Conservation (phyloP, 2,329 filamentous ascomycete species). For the Phoma herbarum region DNA sequence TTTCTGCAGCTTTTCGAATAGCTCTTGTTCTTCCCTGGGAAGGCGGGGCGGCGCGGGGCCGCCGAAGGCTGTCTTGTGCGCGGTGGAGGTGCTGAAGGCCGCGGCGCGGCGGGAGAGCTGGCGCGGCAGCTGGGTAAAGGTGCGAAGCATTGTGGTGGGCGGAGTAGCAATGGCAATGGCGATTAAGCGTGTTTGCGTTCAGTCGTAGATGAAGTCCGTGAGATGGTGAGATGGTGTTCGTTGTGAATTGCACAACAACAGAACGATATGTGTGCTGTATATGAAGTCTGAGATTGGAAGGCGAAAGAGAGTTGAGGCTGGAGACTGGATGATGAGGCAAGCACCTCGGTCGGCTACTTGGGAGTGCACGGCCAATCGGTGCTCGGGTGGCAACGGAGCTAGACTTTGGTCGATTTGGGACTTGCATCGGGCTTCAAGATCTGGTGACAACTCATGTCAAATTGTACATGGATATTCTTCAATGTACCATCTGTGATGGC, state of each 20-base stretch:
- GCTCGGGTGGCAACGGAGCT: constrained; percentile 31
- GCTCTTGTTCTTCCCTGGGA: constrained; percentile 85
- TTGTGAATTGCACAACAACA: too few relatives aligned
- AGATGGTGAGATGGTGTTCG: too few relatives aligned
- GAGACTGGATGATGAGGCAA: constrained; percentile 10
- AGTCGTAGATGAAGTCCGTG: background rate
- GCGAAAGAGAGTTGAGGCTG: constrained; percentile 3
- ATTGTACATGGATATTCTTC: too few relatives aligned
- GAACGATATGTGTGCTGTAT: background rate
- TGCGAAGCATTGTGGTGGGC: constrained; percentile 29
- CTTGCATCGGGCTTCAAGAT: background rate
- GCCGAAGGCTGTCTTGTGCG: constrained; percentile 33
- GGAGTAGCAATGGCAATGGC: background rate
- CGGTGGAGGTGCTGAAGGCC: constrained; percentile 24
- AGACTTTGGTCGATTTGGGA: background rate
- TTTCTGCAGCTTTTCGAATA: constrained; percentile 87
- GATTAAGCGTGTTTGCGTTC: background rate
- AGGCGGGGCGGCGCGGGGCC: constrained; percentile 83
- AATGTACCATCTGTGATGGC: too few relatives aligned
- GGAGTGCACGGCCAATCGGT: constrained; percentile 30
- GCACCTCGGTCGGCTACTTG: constrained; percentile 15
- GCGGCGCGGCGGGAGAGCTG: constrained; percentile 35
- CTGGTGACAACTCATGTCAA: too few relatives aligned
- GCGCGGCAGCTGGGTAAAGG: constrained; percentile 33
- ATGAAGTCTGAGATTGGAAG: background rate